Evolutionary conservation across 441 rosid species (phyloP).

Genomic region (Euphorbia schlechtendalii): DNA sequence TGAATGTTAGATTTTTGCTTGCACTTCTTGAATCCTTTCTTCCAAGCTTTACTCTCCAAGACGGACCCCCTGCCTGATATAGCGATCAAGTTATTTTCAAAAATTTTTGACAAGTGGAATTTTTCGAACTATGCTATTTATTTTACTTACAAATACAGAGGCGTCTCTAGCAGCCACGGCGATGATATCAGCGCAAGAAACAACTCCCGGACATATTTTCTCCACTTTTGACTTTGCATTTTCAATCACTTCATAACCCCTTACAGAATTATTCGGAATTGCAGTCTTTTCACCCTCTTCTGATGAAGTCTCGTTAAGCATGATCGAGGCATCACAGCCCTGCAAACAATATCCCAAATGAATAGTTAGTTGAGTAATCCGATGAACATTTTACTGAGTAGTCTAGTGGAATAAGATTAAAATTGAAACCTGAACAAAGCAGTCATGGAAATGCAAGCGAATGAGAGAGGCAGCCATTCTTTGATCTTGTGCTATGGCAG

Average conservation of each 20-base stretch:
- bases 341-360: conserved; percentile 1
- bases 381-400: no score
- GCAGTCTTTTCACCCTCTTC: conserved; percentile 44
- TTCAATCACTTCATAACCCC: conserved; percentile 51
- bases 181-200: no score
- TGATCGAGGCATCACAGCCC: conserved; percentile 62
- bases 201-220: conserved; percentile 43
- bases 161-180: conserved; percentile 60
- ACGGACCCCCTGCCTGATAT: conserved; percentile 43
- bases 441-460: conserved; percentile 58
- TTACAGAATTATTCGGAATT: conserved; percentile 29
- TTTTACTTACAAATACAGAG: conserved; percentile 30
- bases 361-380: no score
- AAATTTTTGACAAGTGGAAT: background rate
- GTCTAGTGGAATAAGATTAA: no score
- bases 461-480: conserved; percentile 61
- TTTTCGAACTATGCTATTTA: background rate
- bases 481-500: conserved; percentile 20
- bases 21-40: conserved; percentile 48
- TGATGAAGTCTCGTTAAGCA: conserved; percentile 35
- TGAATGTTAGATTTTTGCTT: conserved; percentile 24
- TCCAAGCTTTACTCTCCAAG: conserved; percentile 44
- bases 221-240: conserved; percentile 40
- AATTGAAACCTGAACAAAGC: conserved; percentile 42
- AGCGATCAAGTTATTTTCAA: background rate